Conservation (phyloP, 2,329 filamentous ascomycete species). For the Apiospora phragmitis region DNA sequence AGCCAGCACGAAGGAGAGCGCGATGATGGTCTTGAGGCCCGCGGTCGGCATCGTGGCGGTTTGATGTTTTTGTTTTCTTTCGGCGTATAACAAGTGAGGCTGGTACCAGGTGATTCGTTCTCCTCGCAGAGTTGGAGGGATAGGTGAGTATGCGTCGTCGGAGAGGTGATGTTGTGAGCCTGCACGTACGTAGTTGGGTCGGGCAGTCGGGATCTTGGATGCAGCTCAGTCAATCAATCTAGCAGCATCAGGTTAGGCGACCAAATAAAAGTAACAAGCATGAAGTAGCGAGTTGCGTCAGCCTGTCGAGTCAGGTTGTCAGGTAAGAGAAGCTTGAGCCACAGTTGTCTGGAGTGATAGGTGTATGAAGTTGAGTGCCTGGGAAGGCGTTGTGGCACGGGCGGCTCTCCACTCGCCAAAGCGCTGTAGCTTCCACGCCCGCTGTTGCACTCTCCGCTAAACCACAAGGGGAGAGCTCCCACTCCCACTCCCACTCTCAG, state of each 20-base stretch:
- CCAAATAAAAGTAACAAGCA: not conserved
- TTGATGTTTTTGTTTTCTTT: conserved; percentile 19
- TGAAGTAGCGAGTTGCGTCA: not conserved
- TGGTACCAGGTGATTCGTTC: conserved; percentile 3
- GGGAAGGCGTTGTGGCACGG: not conserved
- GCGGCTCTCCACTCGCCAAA: not conserved
- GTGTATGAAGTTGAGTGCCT: not conserved
- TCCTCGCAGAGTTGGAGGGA: conserved; percentile 8
- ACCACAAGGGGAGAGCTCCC: conserved; percentile 5
- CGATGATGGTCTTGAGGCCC: conserved; percentile 98
- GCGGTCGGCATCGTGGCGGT: conserved; percentile 65
- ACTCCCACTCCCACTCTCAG: not conserved
- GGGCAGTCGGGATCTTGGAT: conserved; percentile 4
- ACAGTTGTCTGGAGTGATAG: not conserved
- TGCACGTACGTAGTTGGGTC: not conserved
- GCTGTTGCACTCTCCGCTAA: not conserved
- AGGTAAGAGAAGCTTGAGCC: not conserved
- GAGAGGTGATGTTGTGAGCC: not conserved
- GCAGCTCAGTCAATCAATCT: not conserved
- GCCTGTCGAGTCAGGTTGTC: not conserved
- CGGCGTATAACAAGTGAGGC: not conserved
- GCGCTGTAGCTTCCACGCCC: not conserved
- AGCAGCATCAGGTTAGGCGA: not conserved
- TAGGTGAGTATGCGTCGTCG: not conserved
- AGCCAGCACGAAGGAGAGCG: conserved; percentile 96